Conservation (phyloP, 2,329 filamentous ascomycete genomes). For the Biscogniauxia mediterranea region DNA sequence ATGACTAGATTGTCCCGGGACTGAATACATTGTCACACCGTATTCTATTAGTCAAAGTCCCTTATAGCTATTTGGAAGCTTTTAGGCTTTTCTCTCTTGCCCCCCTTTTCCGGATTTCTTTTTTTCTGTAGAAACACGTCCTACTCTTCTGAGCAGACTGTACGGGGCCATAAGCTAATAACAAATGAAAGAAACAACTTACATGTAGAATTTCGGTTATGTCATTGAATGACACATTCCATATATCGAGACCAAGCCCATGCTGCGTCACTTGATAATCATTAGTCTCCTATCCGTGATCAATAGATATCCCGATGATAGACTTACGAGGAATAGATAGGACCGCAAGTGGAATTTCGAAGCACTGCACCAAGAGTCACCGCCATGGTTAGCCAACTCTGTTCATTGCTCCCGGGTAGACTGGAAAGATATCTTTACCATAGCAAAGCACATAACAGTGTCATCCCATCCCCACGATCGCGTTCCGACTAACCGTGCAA, state of each 20-base stretch:
- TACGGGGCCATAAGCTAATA: neutral
- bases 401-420: neutral
- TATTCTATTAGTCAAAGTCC: no score
- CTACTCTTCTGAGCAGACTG: neutral
- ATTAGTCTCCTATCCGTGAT: slow-evolving; percentile 4
- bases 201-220: slow-evolving; percentile 41
- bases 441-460: slow-evolving; percentile 28
- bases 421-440: slow-evolving; percentile 18
- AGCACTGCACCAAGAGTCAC: slow-evolving; percentile 5
- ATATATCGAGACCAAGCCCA: slow-evolving; percentile 44
- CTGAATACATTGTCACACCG: no score
- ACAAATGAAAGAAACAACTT: slow-evolving; percentile 10
- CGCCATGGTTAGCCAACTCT: neutral
- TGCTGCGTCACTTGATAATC: slow-evolving; percentile 33
- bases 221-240: slow-evolving; percentile 41
- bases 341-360: slow-evolving; percentile 24
- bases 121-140: no score
- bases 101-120: no score
- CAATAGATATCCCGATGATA: neutral
- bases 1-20: no score
- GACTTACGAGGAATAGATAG: slow-evolving; percentile 29
- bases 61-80: no score
- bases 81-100: no score
- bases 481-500: slow-evolving; percentile 28
- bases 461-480: slow-evolving; percentile 33